These are phyloP conservation scores for Macrophomina pseudophaseolina DNA, from an alignment of 2,329 filamentous ascomycete species.

Conservation along the genomic window DNA sequence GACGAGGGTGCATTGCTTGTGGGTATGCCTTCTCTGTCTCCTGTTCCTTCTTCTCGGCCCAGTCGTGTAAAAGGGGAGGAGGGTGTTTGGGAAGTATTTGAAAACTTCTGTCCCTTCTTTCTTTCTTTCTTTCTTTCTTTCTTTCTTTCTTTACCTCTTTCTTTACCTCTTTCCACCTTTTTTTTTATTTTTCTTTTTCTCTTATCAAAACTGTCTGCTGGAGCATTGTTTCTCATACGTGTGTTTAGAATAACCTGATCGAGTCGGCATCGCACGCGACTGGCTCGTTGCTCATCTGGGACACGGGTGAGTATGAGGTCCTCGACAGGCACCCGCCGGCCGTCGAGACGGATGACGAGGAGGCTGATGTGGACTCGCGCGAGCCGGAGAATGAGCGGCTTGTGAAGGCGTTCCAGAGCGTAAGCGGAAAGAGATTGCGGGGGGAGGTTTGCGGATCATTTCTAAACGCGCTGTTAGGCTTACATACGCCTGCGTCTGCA, in stretches of 20 bases:
- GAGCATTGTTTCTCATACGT: too few species aligned
- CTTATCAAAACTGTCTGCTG: too few species aligned
- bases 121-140: too few species aligned
- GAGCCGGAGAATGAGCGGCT: conserved; percentile 44
- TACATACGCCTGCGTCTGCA: conserved; percentile 49
- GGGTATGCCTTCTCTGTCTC: conserved; percentile 36
- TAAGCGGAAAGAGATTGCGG: not conserved
- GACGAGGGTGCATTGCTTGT: conserved; percentile 51
- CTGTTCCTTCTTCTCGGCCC: not conserved
- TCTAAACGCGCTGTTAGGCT: too few species aligned
- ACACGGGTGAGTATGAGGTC: conserved; percentile 51
- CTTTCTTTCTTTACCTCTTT: too few species aligned
- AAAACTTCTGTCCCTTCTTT: too few species aligned
- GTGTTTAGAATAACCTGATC: conserved; percentile 48
- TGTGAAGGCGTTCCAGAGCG: conserved; percentile 42
- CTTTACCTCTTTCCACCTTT: too few species aligned
- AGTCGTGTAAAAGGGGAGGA: too few species aligned
- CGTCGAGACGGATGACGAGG: conserved; percentile 2
- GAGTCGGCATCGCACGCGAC: conserved; percentile 50
- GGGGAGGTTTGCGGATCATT: too few species aligned
- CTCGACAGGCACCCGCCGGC: conserved; percentile 31
- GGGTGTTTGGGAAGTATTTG: too few species aligned
- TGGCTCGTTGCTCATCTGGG: conserved; percentile 53
- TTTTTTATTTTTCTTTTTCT: too few species aligned
- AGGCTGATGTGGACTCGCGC: not conserved